Evolutionary conservation across 768 basidiomycete species (phyloP).

Genomic region (Porphyrellus cyaneotinctus): DNA sequence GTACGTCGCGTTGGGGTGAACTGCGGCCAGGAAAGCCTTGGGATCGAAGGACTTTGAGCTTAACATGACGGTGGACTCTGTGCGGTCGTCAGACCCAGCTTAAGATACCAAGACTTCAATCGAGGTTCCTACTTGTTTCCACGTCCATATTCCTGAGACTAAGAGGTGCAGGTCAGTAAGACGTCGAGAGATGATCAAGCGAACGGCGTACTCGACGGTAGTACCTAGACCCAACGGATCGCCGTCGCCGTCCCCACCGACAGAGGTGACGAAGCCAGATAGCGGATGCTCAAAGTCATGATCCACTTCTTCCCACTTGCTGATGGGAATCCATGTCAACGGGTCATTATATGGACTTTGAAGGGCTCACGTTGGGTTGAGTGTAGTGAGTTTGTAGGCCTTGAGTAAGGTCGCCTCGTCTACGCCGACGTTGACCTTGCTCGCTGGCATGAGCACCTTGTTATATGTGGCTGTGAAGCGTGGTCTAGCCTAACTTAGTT

Average conservation of each 20-base stretch:
- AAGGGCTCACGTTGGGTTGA: slow-evolving; percentile 66
- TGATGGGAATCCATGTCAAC: slow-evolving; percentile 27
- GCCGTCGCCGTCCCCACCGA: slow-evolving; percentile 55
- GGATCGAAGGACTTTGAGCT: slow-evolving; percentile 96
- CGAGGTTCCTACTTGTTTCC: slow-evolving; percentile 58
- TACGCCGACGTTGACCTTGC: slow-evolving; percentile 60
- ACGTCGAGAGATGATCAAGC: background rate
- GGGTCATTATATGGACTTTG: background rate
- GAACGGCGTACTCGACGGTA: slow-evolving; percentile 48
- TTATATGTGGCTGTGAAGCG: slow-evolving; percentile 14
- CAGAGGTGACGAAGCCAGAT: slow-evolving; percentile 61
- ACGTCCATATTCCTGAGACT: slow-evolving; percentile 69
- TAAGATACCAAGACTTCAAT: slow-evolving; percentile 10
- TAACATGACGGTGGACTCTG: slow-evolving; percentile 79
- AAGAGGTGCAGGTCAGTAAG: background rate
- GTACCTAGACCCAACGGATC: slow-evolving; percentile 80
- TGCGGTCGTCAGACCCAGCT: slow-evolving; percentile 4
- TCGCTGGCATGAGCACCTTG: slow-evolving; percentile 25
- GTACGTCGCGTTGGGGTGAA: slow-evolving; percentile 94
- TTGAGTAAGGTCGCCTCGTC: slow-evolving; percentile 85
- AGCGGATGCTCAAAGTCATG: slow-evolving; percentile 78
- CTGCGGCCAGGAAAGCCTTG: slow-evolving; percentile 83
- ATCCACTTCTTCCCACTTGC: slow-evolving; percentile 88
- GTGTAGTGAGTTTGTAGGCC: slow-evolving; percentile 77
- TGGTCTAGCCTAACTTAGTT: no score